Conservation (phyloP, 2,329 filamentous ascomycete genomes). For the Orbilia quercus region DNA sequence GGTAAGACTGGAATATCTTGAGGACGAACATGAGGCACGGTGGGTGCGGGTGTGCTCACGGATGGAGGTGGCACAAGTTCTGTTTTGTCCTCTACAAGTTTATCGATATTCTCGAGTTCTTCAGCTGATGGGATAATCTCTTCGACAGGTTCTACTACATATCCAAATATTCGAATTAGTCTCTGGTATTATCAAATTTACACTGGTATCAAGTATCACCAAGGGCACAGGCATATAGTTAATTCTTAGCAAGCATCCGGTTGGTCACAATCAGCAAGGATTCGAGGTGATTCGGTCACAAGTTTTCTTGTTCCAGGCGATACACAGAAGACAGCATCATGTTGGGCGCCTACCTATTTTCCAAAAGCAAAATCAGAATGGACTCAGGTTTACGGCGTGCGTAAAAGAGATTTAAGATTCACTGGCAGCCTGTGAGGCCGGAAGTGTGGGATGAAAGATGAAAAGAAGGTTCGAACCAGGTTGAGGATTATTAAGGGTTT, state of each 20-base stretch:
- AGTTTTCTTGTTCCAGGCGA: slow-evolving; percentile 9
- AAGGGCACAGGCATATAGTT: slow-evolving; percentile 19
- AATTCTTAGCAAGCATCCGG: slow-evolving; percentile 13
- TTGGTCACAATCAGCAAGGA: slow-evolving; percentile 46
- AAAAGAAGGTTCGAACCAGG: slow-evolving; percentile 27
- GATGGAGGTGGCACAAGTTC: slow-evolving; percentile 39
- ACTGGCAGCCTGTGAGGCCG: slow-evolving; percentile 23
- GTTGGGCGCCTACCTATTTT: slow-evolving; percentile 51
- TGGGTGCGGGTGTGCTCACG: slow-evolving; percentile 10
- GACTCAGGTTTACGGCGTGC: slow-evolving; percentile 42
- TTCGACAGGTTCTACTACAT: slow-evolving; percentile 50
- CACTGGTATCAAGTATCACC: slow-evolving; percentile 12
- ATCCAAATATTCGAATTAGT: slow-evolving; percentile 38
- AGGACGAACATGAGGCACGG: slow-evolving; percentile 29
- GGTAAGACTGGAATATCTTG: slow-evolving; percentile 49
- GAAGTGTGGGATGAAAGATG: slow-evolving; percentile 31
- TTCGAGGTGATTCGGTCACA: slow-evolving; percentile 18
- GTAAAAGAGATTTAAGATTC: slow-evolving; percentile 40
- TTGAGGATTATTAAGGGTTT: slow-evolving; percentile 56
- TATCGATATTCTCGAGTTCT: slow-evolving; percentile 49
- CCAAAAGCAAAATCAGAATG: slow-evolving; percentile 53
- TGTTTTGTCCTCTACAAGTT: slow-evolving; percentile 46
- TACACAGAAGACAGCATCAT: slow-evolving; percentile 56
- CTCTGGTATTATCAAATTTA: slow-evolving; percentile 33
- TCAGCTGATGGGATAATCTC: slow-evolving; percentile 45